Conservation (phyloP, 768 basidiomycete species). For the Leccinum rimulosum region DNA sequence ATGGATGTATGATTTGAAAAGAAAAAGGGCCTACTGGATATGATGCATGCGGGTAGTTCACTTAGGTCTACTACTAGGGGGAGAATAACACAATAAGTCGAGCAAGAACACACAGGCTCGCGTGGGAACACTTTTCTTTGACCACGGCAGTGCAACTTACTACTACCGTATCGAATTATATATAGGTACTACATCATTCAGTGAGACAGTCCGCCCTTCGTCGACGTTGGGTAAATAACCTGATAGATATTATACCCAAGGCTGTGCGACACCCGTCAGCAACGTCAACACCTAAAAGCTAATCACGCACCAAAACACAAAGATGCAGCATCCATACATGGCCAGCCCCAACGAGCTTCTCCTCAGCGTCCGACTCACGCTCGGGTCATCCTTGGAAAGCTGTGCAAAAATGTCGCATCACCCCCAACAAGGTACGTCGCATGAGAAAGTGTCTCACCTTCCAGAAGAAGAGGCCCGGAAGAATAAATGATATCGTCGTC, state of each 20-base stretch:
- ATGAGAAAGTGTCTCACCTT: conserved; percentile 51
- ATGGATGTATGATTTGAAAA: background rate
- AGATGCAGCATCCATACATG: conserved; percentile 74
- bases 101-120: conserved; percentile 4
- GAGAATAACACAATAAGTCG: conserved; percentile 7
- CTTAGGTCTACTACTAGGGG: conserved; percentile 30
- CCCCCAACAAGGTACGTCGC: background rate
- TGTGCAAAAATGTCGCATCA: conserved; percentile 28
- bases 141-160: conserved; percentile 9
- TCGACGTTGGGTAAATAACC: conserved; percentile 39
- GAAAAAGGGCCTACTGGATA: conserved; percentile 7
- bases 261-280: conserved; percentile 38
- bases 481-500: conserved; percentile 94
- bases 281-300: background rate
- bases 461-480: conserved; percentile 93
- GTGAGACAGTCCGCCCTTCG: background rate
- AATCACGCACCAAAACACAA: conserved; percentile 81
- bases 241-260: conserved; percentile 78
- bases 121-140: conserved; percentile 26
- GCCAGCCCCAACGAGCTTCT: conserved; percentile 64
- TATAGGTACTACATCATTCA: conserved; percentile 2
- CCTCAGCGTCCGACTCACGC: conserved; percentile 49
- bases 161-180: conserved; percentile 2
- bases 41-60: conserved; percentile 22
- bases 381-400: conserved; percentile 69